phyloP scores from a whole-genome alignment of 805 yeast genomes.

The Sungouiella blattae region DNA sequence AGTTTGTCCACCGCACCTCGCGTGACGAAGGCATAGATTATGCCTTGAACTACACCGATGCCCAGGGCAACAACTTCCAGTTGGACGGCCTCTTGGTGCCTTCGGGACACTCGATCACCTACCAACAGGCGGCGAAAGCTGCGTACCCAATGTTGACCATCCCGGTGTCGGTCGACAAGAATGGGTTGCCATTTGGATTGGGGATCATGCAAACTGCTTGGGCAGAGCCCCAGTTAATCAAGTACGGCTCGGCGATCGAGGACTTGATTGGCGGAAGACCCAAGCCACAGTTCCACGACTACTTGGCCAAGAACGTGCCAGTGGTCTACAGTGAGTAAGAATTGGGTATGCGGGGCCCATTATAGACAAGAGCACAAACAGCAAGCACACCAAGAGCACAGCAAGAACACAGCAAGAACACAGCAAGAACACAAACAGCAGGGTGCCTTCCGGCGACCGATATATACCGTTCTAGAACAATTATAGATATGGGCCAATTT shows the following conservation, averaged over 20 bases:
- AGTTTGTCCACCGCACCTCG: conserved; percentile 22
- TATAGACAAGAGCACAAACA: too few species aligned
- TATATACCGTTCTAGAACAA: too few species aligned
- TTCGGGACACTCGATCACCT: conserved; percentile 19
- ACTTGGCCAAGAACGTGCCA: conserved; percentile 22
- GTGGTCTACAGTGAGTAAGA: conserved; percentile 8
- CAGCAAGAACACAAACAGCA: too few species aligned
- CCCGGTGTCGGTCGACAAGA: conserved; percentile 18
- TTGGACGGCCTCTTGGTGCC: conserved; percentile 11
- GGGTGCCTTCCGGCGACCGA: too few species aligned
- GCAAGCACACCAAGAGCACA: too few species aligned
- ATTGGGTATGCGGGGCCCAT: too few species aligned
- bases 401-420: too few species aligned
- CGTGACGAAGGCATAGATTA: conserved; percentile 28
- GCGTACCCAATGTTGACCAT: conserved; percentile 25
- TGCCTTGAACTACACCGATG: conserved; percentile 23
- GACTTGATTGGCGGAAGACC: conserved; percentile 17
- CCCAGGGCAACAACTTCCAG: conserved; percentile 19
- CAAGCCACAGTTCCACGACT: conserved; percentile 19
- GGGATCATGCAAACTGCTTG: conserved; percentile 26
- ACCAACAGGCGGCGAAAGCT: conserved; percentile 28
- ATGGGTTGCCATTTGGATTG: conserved; percentile 24
- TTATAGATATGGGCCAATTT: too few species aligned
- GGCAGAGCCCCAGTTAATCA: conserved; percentile 23
- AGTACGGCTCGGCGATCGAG: conserved; percentile 26